These are phyloP conservation scores for Pestalotiopsis sp. DNA, from an alignment of 2,329 filamentous ascomycete genomes.

Conservation along the genomic window DNA sequence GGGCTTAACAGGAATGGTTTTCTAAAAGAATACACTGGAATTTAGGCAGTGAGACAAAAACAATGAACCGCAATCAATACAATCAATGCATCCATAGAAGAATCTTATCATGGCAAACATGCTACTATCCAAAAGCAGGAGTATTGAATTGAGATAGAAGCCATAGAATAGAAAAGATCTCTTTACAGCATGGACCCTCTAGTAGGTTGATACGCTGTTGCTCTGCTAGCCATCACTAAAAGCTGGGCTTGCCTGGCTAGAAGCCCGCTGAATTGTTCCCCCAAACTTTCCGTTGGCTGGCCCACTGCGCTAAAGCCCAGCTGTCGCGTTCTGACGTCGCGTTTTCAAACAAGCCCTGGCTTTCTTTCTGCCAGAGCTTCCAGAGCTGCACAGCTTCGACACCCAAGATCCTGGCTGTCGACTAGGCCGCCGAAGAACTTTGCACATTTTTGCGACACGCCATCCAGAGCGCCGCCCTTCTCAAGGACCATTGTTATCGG, in stretches of 20 bases:
- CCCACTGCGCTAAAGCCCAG: neutral
- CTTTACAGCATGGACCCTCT: too few species aligned
- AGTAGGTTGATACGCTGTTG: too few species aligned
- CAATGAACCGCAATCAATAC: too few species aligned
- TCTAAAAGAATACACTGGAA: too few species aligned
- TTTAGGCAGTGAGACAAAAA: too few species aligned
- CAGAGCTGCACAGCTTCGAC: neutral
- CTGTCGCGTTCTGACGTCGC: constrained; percentile 8
- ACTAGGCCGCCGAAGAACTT: neutral
- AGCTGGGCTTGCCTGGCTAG: neutral
- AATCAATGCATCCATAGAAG: too few species aligned
- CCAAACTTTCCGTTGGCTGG: neutral
- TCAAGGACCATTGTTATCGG: neutral
- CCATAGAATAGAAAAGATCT: too few species aligned
- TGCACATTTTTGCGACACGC: neutral
- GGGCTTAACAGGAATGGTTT: neutral
- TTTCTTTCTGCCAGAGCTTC: neutral
- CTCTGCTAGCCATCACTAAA: too few species aligned
- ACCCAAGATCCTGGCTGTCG: neutral
- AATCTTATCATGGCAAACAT: too few species aligned
- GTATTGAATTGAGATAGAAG: too few species aligned
- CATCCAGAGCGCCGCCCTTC: neutral
- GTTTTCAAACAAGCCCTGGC: neutral
- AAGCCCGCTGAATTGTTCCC: neutral
- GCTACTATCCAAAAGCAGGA: too few species aligned